Base-by-base conservation (phyloP, 208 protist genomes). In the Leishmania amazonensis region DNA sequence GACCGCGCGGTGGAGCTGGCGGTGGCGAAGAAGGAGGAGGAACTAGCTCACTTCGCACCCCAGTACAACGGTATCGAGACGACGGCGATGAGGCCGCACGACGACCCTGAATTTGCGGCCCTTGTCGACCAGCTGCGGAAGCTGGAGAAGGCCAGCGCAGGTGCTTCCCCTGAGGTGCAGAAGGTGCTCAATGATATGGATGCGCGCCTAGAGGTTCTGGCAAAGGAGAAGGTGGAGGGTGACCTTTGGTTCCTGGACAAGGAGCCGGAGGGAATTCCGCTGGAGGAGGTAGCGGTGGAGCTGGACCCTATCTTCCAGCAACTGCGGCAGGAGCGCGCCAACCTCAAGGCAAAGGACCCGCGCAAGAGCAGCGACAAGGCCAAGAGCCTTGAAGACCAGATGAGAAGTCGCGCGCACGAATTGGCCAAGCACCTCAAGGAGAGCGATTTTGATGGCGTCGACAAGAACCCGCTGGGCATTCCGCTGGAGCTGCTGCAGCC, bases 211-310 rank as follows among this genome's bases (percentile, higher is more conserved):
- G 65, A 79, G 42, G 86, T 89, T 80, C 76, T 93, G 35, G 88
- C 85, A 42, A 89, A 89, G 81, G 87, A 94, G 79, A 87, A 87
- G 82, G 91, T 87, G n/a, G 87, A 94, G 49, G 86, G 87, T 21
- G 93, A 94, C 76, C 83, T 93, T 51, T 93, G 87, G 80, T 94
- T 91, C 83, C 81, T 96, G n/a, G 88, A 95, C 80, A 91, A 88
- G 78, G 88, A 89, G 78, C 90, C 91, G 49, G 87, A 93, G 76
- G 93, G 91, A 40, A 87, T 96, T 68, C 88, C 89, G 53, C 81
- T 96, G 54, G 86, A 90, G 57, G 85, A 94, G 57, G 76, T 96
- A n/a, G 89, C 85, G 8, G 62, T 93, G 62, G 70, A 85, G 68
- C 76, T 54, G 3, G 93, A 96, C 68, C 70, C 83, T 9, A 47